Base-by-base conservation (phyloP, 2,329 filamentous ascomycete genomes). In the Cladosporium cucumerinum region DNA sequence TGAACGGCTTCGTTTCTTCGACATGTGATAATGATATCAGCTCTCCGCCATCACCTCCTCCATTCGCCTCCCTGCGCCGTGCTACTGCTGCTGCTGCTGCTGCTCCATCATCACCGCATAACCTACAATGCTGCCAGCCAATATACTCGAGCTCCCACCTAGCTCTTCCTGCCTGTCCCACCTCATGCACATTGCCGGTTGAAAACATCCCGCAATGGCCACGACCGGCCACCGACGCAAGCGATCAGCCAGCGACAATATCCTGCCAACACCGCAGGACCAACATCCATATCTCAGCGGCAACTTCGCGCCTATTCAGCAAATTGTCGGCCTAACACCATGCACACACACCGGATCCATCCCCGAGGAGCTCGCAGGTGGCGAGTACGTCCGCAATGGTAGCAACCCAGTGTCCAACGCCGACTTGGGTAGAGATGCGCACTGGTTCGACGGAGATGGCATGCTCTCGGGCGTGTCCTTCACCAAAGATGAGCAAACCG, bases 381-480 rank as follows among this genome's bases (percentile, higher is more conserved):
- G 89, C 14, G 84, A 91, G 75, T 91, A 91, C 71, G 85, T 91
- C 30, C 85, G 89, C 18, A 92, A 91, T 72, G 89, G 89, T 48
- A 87, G 85, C 30, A 91, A 91, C 70, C 88, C 89, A 6, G 79
- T 89, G 8, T 82, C 82, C 30, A 87, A 90, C 65, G 79, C 84
- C 25, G 84, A 89, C 62, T 74, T 86, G 2, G 83, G 82, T 46
- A 82, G 87, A 67, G 86, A 89, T 72, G 83, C 86, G 10, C 89
- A 91, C 72, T 91, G 88, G 88, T 91, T 91, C 67, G 89, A 91
- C 69, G 89, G 89, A 34, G 88, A 91, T 72, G 89, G 89, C 5
- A 91, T 91, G 89, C 83, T 91, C 12, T 85, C 85, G 32, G 89
- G 89, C 1, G 87, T 91, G 0, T 80, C 81, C 21, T 91, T 89